phyloP scores from a whole-genome alignment of 1,139 yeast species.

The Geotrichum histeridarum region DNA sequence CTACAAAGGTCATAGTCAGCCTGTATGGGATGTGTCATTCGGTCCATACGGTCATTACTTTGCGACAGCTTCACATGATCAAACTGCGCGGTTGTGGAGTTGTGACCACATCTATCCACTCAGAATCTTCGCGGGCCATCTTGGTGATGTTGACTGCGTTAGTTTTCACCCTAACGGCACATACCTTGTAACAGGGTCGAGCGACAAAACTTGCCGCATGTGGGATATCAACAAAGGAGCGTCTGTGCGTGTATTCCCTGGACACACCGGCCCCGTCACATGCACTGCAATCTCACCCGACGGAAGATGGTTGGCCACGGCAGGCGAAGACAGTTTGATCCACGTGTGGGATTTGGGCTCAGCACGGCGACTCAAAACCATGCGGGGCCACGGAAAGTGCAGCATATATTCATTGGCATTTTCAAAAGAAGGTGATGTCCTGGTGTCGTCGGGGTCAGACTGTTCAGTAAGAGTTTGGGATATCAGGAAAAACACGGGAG shows the following conservation, averaged over 20 bases:
- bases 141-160: slow-evolving; percentile 92
- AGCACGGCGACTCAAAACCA: slow-evolving; percentile 70
- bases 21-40: slow-evolving; percentile 95
- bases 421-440: slow-evolving; percentile 79
- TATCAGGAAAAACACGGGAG: slow-evolving; percentile 75
- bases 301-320: slow-evolving; percentile 94
- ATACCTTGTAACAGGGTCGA: slow-evolving; percentile 88
- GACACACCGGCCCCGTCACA: slow-evolving; percentile 85
- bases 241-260: slow-evolving; percentile 89
- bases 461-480: slow-evolving; percentile 95
- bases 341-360: slow-evolving; percentile 94
- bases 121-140: slow-evolving; percentile 94
- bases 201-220: slow-evolving; percentile 94
- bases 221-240: slow-evolving; percentile 93
- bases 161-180: slow-evolving; percentile 95
- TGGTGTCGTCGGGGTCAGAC: slow-evolving; percentile 92
- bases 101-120: slow-evolving; percentile 96
- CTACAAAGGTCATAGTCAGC: slow-evolving; percentile 95
- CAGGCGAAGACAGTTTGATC: slow-evolving; percentile 87
- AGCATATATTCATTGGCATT: slow-evolving; percentile 82
- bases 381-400: slow-evolving; percentile 87
- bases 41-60: slow-evolving; percentile 96
- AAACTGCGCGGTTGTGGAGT: slow-evolving; percentile 96
- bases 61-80: slow-evolving; percentile 96
- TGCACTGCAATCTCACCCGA: slow-evolving; percentile 89